These are phyloP conservation scores for Cardamine occulta DNA, from an alignment of 345 rosid genomes.

Conservation along the genomic window DNA sequence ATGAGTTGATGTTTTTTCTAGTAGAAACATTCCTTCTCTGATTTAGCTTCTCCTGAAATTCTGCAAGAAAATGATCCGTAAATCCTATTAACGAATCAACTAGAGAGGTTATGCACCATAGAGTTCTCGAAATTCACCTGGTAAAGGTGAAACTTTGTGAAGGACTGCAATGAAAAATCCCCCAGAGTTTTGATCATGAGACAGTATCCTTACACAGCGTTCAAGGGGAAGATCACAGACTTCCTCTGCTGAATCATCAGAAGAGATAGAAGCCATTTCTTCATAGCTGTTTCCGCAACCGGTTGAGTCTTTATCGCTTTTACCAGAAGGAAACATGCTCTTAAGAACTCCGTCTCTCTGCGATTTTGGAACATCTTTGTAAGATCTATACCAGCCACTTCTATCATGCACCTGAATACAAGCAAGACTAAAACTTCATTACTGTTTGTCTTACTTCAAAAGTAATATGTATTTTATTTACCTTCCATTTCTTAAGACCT, in stretches of 20 bases:
- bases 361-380: constrained; percentile 61
- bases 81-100: background rate
- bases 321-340: constrained; percentile 90
- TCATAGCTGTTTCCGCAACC: background rate
- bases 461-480: constrained; percentile 25
- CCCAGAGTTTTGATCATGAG: constrained; percentile 97
- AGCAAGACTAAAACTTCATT: background rate
- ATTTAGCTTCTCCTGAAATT: constrained; percentile 47
- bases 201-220: constrained; percentile 85
- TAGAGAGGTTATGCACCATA: background rate
- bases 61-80: constrained; percentile 44
- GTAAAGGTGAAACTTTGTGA: constrained; percentile 70
- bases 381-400: constrained; percentile 71
- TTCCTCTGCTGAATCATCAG: constrained; percentile 52
- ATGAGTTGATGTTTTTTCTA: constrained; percentile 40
- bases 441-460: constrained; percentile 2
- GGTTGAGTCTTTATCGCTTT: constrained; percentile 35
- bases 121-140: constrained; percentile 52
- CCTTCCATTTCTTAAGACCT: constrained; percentile 93
- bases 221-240: constrained; percentile 78
- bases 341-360: constrained; percentile 58
- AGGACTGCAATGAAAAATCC: constrained; percentile 92
- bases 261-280: constrained; percentile 36
- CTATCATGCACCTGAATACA: constrained; percentile 68
- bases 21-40: constrained; percentile 24